phyloP scores from a whole-genome alignment of 176 grass and related monocot genomes.

The Coix lacrymajobi region DNA sequence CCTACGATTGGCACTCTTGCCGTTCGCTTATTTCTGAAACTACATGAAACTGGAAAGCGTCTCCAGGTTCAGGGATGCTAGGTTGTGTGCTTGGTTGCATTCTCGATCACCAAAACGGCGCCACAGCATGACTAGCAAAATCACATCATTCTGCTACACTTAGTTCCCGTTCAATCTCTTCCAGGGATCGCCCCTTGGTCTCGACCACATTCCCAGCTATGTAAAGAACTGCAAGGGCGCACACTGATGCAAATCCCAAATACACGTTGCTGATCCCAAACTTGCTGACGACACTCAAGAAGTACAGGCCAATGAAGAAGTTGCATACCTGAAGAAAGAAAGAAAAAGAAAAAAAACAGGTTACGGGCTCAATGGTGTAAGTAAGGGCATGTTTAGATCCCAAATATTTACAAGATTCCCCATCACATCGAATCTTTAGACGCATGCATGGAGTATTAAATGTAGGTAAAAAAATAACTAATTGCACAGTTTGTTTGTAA shows the following conservation, averaged over 20 bases:
- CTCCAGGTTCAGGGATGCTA: neutral
- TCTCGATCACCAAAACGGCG: neutral
- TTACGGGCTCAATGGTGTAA: neutral
- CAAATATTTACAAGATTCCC: no score
- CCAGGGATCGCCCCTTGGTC: conserved; percentile 84
- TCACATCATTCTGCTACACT: conserved; percentile 25
- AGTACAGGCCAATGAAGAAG: conserved; percentile 95
- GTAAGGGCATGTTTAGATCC: no score
- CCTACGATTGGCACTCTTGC: neutral
- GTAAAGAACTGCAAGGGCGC: conserved; percentile 74
- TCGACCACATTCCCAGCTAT: conserved; percentile 85
- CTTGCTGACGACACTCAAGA: conserved; percentile 85
- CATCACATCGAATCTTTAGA: no score
- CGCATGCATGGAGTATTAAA: no score
- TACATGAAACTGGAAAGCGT: neutral
- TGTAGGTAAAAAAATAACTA: no score
- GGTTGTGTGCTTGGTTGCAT: neutral
- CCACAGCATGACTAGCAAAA: neutral
- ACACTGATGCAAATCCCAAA: conserved; percentile 80
- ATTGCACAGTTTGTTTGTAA: no score
- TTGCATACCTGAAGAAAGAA: conserved; percentile 61
- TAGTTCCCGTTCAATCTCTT: conserved; percentile 86
- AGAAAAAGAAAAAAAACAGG: neutral
- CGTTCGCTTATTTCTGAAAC: conserved; percentile 23
- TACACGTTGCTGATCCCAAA: conserved; percentile 85